These are phyloP conservation scores for Erythrobasidium yunnanense DNA, from an alignment of 768 basidiomycete species.

Conservation along the genomic window DNA sequence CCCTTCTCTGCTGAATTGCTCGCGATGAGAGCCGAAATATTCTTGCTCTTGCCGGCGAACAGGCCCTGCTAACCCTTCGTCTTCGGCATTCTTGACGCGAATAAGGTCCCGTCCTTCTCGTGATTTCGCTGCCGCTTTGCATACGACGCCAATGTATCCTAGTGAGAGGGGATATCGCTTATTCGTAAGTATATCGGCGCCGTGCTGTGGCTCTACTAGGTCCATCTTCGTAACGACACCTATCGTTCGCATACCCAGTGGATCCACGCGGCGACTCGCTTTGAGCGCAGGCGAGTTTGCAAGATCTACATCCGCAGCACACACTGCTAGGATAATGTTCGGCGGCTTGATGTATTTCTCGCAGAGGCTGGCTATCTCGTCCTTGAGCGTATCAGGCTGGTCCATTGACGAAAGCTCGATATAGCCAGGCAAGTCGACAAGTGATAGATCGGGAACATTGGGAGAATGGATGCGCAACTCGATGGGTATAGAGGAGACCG, in stretches of 20 bases:
- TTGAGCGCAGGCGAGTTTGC: slow-evolving; percentile 93
- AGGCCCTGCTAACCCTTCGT: slow-evolving; percentile 43
- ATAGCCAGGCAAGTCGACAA: slow-evolving; percentile 95
- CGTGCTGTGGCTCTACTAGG: slow-evolving; percentile 72
- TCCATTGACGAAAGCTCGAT: slow-evolving; percentile 89
- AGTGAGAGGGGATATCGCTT: slow-evolving; percentile 94
- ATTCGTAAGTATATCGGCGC: slow-evolving; percentile 66
- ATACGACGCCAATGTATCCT: slow-evolving; percentile 92
- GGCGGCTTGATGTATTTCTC: slow-evolving; percentile 98
- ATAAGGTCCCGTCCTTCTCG: slow-evolving; percentile 11
- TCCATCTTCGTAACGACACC: slow-evolving; percentile 99
- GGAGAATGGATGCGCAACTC: slow-evolving; percentile 94
- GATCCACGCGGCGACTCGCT: slow-evolving; percentile 86
- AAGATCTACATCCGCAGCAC: slow-evolving; percentile 94
- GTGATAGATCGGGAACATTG: slow-evolving; percentile 87
- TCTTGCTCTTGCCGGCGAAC: slow-evolving; percentile 48
- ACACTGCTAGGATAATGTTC: slow-evolving; percentile 98
- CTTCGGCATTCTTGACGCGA: slow-evolving; percentile 18
- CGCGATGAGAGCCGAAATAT: slow-evolving; percentile 45
- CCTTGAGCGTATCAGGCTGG: slow-evolving; percentile 86
- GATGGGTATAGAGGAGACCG: slow-evolving; percentile 88
- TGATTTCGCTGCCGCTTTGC: slow-evolving; percentile 51
- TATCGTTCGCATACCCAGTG: slow-evolving; percentile 85
- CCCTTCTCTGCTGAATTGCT: slow-evolving; percentile 34
- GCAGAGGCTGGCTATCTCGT: slow-evolving; percentile 78